phyloP scores from a whole-genome alignment of 352 stramenopile genomes.

The Pythium grandisporangium region DNA sequence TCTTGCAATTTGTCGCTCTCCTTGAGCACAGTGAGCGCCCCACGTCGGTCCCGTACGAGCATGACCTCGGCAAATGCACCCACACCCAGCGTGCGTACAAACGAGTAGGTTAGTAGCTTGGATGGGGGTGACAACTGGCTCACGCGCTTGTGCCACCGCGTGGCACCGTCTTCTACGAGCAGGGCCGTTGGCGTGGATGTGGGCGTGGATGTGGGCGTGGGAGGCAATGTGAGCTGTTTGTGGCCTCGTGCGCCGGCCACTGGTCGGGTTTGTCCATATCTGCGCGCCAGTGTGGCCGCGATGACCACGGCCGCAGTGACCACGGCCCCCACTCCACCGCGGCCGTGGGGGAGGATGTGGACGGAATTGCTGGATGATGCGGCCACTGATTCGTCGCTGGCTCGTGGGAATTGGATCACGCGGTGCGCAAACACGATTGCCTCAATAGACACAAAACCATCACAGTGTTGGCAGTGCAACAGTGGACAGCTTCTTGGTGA shows the following conservation, averaged over 20 bases:
- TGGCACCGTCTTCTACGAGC: slow-evolving; percentile 15
- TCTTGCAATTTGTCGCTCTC: slow-evolving; percentile 76
- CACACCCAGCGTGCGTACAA: slow-evolving; percentile 48
- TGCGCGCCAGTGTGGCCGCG: no score
- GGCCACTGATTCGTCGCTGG: no score
- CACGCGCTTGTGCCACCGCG: slow-evolving; percentile 49
- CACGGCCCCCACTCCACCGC: no score
- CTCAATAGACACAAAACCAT: slow-evolving; percentile 38
- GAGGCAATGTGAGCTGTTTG: no score
- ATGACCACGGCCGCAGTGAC: no score
- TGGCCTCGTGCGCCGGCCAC: no score
- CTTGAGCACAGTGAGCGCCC: slow-evolving; percentile 50
- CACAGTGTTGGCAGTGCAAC: slow-evolving; percentile 44
- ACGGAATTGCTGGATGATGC: no score
- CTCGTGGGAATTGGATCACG: slow-evolving; percentile 28
- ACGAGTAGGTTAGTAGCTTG: slow-evolving; percentile 53
- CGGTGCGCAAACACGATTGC: slow-evolving; percentile 49
- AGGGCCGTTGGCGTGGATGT: no score
- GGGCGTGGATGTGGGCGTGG: no score
- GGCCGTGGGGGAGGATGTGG: no score
- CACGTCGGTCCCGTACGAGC: slow-evolving; percentile 39
- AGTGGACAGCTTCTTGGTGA: no score
- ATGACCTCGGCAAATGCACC: slow-evolving; percentile 76
- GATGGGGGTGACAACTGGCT: slow-evolving; percentile 31
- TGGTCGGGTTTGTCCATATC: no score